Evolutionary conservation across 2,329 filamentous ascomycete species (phyloP).

Genomic region (Fusarium abutilonis): DNA sequence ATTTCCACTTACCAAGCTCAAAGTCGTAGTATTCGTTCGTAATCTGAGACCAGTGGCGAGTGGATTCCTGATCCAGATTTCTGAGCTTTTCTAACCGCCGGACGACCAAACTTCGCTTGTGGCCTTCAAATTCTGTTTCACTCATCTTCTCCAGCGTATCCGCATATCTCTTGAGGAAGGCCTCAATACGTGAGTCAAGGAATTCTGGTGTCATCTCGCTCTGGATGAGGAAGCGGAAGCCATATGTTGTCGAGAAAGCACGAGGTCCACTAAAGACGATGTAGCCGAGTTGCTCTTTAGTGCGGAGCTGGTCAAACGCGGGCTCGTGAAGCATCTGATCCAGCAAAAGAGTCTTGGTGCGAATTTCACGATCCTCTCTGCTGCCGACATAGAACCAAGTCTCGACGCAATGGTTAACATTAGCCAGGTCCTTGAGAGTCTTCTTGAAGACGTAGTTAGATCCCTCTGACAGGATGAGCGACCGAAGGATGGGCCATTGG

Average conservation of each 20-base stretch:
- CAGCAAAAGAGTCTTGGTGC: conserved; percentile 82
- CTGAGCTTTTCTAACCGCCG: conserved; percentile 91
- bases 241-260: conserved; percentile 78
- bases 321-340: conserved; percentile 94
- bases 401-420: conserved; percentile 88
- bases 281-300: conserved; percentile 97
- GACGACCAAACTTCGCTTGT: conserved; percentile 89
- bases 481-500: conserved; percentile 83
- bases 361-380: conserved; percentile 72
- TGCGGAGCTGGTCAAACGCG: conserved; percentile 91
- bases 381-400: conserved; percentile 78
- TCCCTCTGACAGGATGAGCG: conserved; percentile 79
- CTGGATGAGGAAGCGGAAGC: conserved; percentile 91
- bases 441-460: conserved; percentile 87
- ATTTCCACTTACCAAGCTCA: conserved; percentile 71
- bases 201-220: conserved; percentile 87
- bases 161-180: conserved; percentile 77
- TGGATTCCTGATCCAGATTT: conserved; percentile 87
- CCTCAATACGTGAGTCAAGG: conserved; percentile 86
- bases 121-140: conserved; percentile 84
- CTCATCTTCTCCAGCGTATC: conserved; percentile 77
- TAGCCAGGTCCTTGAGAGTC: conserved; percentile 83
- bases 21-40: conserved; percentile 90
- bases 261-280: conserved; percentile 88
- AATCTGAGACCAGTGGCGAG: conserved; percentile 86